Percentiles rank a stretch among this genome's conserved stretches.
These are phyloP conservation scores for Pyronema omphalodes DNA, from an alignment of 495 filamentous ascomycete genomes.

Conservation along the genomic window DNA sequence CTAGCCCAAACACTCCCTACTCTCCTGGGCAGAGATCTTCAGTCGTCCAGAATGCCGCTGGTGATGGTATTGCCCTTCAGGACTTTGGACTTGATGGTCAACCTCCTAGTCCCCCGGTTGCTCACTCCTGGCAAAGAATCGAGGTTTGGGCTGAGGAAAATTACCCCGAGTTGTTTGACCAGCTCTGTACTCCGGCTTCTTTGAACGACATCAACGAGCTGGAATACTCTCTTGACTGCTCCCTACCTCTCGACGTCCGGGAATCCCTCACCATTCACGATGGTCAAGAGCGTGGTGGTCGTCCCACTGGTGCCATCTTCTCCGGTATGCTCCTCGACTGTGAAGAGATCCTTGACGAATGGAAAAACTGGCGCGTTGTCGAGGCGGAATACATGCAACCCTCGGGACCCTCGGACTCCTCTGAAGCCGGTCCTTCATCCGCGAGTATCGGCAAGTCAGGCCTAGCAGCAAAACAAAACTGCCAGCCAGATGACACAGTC, in stretches of 20 bases:
- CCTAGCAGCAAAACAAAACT: constrained; percentile 68
- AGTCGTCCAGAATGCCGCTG: constrained; percentile 29
- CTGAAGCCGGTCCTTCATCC: constrained; percentile 21
- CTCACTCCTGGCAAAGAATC: constrained; percentile 83
- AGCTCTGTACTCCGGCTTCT: constrained; percentile 77
- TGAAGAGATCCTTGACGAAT: constrained; percentile 95
- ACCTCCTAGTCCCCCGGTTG: constrained; percentile 71
- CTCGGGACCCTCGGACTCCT: constrained; percentile 45
- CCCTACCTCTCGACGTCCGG: constrained; percentile 78
- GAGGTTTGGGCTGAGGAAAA: constrained; percentile 87
- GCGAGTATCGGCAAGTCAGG: constrained; percentile 31
- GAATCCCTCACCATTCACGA: constrained; percentile 85
- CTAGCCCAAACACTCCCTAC: constrained; percentile 52
- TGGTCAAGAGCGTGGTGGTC: constrained; percentile 83
- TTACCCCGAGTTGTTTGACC: constrained; percentile 85
- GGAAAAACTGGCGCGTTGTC: constrained; percentile 87
- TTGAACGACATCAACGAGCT: constrained; percentile 92
- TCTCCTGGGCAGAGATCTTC: constrained; percentile 75
- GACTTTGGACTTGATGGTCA: constrained; percentile 70
- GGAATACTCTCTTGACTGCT: constrained; percentile 90
- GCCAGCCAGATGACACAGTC: constrained; percentile 65
- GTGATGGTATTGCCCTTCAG: constrained; percentile 78
- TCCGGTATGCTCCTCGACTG: constrained; percentile 90
- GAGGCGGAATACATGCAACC: constrained; percentile 74
- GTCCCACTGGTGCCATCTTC: constrained; percentile 84